Evolutionary conservation across 371 early-diverging fungal species (phyloP).

Genomic region (Mortierella sp.): DNA sequence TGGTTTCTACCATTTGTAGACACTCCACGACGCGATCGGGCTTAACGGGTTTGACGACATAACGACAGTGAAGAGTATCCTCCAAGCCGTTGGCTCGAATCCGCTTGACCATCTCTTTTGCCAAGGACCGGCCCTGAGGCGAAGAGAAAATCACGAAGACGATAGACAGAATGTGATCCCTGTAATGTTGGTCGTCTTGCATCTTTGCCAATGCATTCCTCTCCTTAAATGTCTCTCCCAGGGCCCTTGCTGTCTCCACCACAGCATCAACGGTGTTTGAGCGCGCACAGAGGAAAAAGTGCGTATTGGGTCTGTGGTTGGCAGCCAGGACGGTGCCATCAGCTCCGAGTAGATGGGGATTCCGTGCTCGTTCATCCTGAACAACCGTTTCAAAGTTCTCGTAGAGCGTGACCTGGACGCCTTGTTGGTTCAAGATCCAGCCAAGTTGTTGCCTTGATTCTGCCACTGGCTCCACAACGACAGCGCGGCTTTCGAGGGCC

Average conservation of each 20-base stretch:
- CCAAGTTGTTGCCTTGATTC: slow-evolving; percentile 37
- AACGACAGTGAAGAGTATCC: slow-evolving; percentile 40
- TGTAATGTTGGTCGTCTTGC: slow-evolving; percentile 9
- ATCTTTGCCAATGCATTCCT: slow-evolving; percentile 20
- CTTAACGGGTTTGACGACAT: slow-evolving; percentile 49
- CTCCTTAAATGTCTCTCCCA: slow-evolving; percentile 35
- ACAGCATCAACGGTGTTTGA: slow-evolving; percentile 21
- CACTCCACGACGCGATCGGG: slow-evolving; percentile 44
- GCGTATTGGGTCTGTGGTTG: slow-evolving; percentile 45
- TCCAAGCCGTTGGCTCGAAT: slow-evolving; percentile 38
- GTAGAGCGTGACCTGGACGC: slow-evolving; percentile 32
- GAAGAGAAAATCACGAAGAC: slow-evolving; percentile 49
- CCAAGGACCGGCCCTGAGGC: slow-evolving; percentile 32
- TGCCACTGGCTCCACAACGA: slow-evolving; percentile 38
- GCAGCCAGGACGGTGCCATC: slow-evolving; percentile 24
- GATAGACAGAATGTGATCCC: slow-evolving; percentile 31
- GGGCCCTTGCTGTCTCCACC: slow-evolving; percentile 29
- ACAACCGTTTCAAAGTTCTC: slow-evolving; percentile 40
- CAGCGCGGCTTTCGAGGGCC: slow-evolving; percentile 35
- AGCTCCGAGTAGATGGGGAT: slow-evolving; percentile 16
- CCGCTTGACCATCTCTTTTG: slow-evolving; percentile 40
- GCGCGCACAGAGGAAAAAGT: slow-evolving; percentile 45
- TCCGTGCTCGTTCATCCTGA: slow-evolving; percentile 38
- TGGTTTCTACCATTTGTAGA: slow-evolving; percentile 26
- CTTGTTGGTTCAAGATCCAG: slow-evolving; percentile 33